A percentile compares a stretch with the other conserved stretches of the same genome.
phyloP scores from a whole-genome alignment of 257 asterid genomes.

The Cruciata laevipes region DNA sequence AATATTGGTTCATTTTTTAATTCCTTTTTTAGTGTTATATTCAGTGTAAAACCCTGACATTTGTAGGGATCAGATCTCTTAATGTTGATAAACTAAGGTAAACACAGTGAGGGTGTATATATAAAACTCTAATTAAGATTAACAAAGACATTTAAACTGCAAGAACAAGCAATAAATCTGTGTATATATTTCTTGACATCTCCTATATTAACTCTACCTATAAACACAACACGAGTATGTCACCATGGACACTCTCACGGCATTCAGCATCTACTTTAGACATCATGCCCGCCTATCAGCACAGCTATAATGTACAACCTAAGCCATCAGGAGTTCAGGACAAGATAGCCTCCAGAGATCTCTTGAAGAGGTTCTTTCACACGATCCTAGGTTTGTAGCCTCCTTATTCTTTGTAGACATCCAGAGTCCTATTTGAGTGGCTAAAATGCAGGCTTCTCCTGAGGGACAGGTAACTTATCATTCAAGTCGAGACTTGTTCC shows the following conservation, averaged over 20 bases:
- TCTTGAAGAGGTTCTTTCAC: neutral
- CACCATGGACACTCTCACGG: neutral
- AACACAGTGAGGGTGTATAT: no score
- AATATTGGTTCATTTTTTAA: neutral
- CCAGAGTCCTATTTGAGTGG: neutral
- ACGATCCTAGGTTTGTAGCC: neutral
- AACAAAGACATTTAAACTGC: neutral
- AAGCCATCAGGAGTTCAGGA: no score
- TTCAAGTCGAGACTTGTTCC: conserved; percentile 38
- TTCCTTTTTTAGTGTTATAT: no score
- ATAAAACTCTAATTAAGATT: no score
- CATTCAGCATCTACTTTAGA: neutral
- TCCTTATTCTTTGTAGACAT: neutral
- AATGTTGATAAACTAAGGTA: no score
- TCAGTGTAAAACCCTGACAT: neutral
- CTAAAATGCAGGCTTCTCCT: neutral
- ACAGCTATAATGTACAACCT: neutral
- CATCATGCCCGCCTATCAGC: neutral
- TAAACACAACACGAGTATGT: neutral
- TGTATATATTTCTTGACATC: neutral
- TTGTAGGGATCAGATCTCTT: no score
- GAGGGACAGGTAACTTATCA: neutral
- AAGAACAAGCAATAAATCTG: neutral
- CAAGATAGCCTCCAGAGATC: neutral
- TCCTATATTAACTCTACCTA: neutral